phyloP scores from a whole-genome alignment of 495 filamentous ascomycete species.

The Astrocystis sublimbata region DNA sequence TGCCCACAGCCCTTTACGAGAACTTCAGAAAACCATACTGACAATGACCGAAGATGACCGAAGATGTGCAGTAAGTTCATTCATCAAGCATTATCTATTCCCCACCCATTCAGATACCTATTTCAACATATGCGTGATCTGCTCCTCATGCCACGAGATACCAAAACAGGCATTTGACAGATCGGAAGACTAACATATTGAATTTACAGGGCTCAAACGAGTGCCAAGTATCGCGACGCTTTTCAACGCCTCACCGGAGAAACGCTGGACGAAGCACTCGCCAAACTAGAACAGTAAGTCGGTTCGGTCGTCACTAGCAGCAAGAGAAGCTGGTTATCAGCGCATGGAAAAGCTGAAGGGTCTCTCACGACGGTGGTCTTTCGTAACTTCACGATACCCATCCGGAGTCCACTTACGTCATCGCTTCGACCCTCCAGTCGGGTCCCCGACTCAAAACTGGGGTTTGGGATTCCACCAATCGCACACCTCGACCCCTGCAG shows the following conservation, averaged over 20 bases:
- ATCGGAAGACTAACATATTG: not conserved
- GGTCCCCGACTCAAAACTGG: too few relatives aligned
- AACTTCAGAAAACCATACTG: not conserved
- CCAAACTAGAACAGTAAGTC: slow-evolving; percentile 16
- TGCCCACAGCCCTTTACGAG: not conserved
- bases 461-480: too few relatives aligned
- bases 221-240: slow-evolving; percentile 42
- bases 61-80: slow-evolving; percentile 51
- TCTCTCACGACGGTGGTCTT: too few relatives aligned
- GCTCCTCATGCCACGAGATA: not conserved
- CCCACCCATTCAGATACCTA: slow-evolving; percentile 43
- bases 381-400: too few relatives aligned
- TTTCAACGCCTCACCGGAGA: slow-evolving; percentile 46
- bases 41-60: slow-evolving; percentile 63
- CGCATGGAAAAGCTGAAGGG: not conserved
- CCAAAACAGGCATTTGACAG: not conserved
- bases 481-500: too few relatives aligned
- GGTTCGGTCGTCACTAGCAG: not conserved
- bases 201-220: slow-evolving; percentile 9
- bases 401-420: too few relatives aligned
- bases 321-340: not conserved
- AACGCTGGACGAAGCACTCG: slow-evolving; percentile 43
- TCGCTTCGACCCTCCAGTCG: too few relatives aligned
- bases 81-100: slow-evolving; percentile 60
- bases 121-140: not conserved